phyloP scores from a whole-genome alignment of 306 rosid genomes.

The Lathyrus tuberosus region DNA sequence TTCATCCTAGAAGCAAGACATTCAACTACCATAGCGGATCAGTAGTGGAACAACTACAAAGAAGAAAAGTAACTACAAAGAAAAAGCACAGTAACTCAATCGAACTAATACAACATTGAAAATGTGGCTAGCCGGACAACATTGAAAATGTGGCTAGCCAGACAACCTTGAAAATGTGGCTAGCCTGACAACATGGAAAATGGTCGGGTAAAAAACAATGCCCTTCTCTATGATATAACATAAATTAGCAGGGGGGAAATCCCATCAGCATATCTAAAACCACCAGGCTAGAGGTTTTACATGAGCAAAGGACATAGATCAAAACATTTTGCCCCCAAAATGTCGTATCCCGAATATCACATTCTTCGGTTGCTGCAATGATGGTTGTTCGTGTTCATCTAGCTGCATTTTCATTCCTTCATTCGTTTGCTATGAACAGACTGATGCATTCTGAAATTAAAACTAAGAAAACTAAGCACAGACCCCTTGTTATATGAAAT shows the following conservation, averaged over 20 bases:
- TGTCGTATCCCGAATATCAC: not conserved
- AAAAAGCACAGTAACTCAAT: not conserved
- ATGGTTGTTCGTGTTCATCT: conserved; percentile 20
- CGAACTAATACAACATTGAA: conserved; percentile 4
- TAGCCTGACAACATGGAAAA: conserved; percentile 5
- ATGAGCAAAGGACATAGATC: conserved; percentile 26
- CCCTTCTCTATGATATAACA: conserved; percentile 31
- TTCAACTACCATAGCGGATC: not conserved
- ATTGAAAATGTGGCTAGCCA: conserved; percentile 3
- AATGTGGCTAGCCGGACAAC: conserved; percentile 8
- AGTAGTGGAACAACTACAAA: not conserved
- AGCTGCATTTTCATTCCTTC: conserved; percentile 53
- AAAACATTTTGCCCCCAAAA: conserved; percentile 30
- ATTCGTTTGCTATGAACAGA: conserved; percentile 57
- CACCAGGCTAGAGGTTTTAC: conserved; percentile 31
- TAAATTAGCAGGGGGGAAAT: conserved; percentile 19
- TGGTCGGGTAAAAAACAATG: conserved; percentile 42
- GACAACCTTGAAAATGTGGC: conserved; percentile 6
- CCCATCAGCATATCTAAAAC: conserved; percentile 30
- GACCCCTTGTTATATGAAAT: conserved; percentile 3
- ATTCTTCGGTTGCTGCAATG: conserved; percentile 25
- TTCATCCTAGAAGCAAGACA: not conserved
- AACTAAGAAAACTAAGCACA: conserved; percentile 30
- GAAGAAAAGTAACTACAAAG: not conserved
- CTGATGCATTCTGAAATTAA: conserved; percentile 52